Percentiles rank a stretch among this genome's conserved stretches.
Conservation (phyloP, 2,329 filamentous ascomycete genomes). For the Lasiodiplodia citricola region DNA sequence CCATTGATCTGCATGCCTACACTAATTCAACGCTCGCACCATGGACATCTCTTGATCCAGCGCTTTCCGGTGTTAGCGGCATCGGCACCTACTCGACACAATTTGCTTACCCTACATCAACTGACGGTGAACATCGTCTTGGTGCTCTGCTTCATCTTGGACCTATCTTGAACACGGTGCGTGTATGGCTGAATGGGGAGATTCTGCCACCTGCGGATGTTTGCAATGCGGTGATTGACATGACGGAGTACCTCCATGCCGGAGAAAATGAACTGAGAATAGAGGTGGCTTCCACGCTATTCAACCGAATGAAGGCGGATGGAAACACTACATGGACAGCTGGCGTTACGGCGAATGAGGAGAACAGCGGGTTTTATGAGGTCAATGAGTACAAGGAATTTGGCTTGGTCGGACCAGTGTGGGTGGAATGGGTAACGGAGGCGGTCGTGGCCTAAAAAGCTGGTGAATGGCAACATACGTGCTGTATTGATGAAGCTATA, state of each 20-base stretch:
- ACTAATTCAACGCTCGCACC: conserved; percentile 35
- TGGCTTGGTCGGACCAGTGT: neutral
- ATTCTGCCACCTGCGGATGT: conserved; percentile 39
- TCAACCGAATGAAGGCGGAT: conserved; percentile 34
- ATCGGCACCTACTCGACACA: conserved; percentile 42
- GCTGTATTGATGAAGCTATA: no score
- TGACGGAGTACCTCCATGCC: neutral
- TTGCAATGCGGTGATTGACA: conserved; percentile 27
- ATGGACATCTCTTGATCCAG: conserved; percentile 41
- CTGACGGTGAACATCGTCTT: neutral
- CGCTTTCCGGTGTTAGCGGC: conserved; percentile 39
- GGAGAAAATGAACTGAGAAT: conserved; percentile 37
- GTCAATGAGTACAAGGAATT: neutral
- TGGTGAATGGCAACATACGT: no score
- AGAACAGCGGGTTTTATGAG: conserved; percentile 9
- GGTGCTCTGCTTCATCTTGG: conserved; percentile 36
- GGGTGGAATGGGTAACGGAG: conserved; percentile 3
- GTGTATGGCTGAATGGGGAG: conserved; percentile 37
- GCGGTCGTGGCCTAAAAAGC: neutral
- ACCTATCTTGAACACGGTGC: conserved; percentile 37
- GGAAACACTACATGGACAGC: conserved; percentile 26
- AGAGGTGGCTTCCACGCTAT: conserved; percentile 40
- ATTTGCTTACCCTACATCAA: conserved; percentile 35
- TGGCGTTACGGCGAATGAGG: conserved; percentile 30
- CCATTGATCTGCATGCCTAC: conserved; percentile 34